These are phyloP conservation scores for Neonectria faginata DNA, from an alignment of 2,329 filamentous ascomycete genomes.

Conservation along the genomic window DNA sequence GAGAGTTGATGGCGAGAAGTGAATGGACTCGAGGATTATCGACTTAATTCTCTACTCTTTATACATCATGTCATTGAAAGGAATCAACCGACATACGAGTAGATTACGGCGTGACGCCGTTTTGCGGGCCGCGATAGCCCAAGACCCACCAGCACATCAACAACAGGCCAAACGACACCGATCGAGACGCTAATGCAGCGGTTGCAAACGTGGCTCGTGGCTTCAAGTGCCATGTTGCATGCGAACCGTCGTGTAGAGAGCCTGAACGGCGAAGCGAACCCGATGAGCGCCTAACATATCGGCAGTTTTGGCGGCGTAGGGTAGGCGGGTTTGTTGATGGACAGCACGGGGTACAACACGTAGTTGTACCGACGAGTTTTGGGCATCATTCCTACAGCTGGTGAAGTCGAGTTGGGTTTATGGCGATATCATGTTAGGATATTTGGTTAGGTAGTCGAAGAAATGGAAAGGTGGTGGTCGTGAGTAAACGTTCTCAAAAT, in stretches of 20 bases:
- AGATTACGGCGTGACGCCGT: background rate
- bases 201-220: constrained; percentile 14
- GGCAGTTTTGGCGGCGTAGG: constrained; percentile 4
- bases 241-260: constrained; percentile 11
- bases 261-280: background rate
- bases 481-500: background rate
- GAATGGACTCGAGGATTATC: no score
- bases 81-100: background rate
- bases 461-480: background rate
- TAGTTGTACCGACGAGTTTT: background rate
- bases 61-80: background rate
- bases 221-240: constrained; percentile 14
- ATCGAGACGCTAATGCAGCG: constrained; percentile 17
- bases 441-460: background rate
- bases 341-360: background rate
- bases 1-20: no score
- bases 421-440: background rate
- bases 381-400: background rate
- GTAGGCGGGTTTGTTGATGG: background rate
- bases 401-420: background rate
- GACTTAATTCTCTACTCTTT: background rate
- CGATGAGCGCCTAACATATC: constrained; percentile 16
- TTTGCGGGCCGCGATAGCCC: constrained; percentile 12
- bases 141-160: constrained; percentile 20
- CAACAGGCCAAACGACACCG: constrained; percentile 6